Base-by-base conservation (phyloP, 768 basidiomycete species). In the Leucogyrophana mollusca region DNA sequence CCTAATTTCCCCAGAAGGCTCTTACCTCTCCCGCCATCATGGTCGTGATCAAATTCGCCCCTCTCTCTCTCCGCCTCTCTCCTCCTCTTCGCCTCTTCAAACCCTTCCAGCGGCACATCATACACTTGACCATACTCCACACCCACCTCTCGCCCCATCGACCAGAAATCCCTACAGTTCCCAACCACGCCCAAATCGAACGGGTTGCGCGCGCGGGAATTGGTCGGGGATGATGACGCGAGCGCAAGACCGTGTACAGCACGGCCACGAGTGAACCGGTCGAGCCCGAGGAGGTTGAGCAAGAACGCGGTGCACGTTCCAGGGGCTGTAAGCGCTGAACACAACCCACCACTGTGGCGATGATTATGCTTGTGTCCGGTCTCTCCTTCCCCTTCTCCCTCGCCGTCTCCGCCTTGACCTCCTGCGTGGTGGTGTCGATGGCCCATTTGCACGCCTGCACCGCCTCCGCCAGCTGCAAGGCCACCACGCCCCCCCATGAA, bases 131-230 rank as follows among this genome's bases (percentile, higher is more conserved):
- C 89, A 68, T 96, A 99, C 62, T 94, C 86, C 37, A 99, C 89
- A 2, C 90, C 91, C 20, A 95, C 69, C 65, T 91, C 89, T 49
- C 74, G 74, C 18, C 94, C 91, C 46, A 78, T 79, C 40, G 82
- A 82, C 95, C 95, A 99, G 67, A 99, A 98, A 71, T 99, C 95
- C 57, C 79, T 82, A 64, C 92, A 94, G 61, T 94, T 94, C 46
- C 74, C 72, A 16, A 78, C 67, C 13, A 87, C 37, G 2, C 94
- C 94, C 17, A 89, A 56, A 66, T 96, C 92, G 64, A 98, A 99
- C 33, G 95, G 96, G 67, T 98, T 98, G 43, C 80, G 76, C 30
- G 88, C 85, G 46, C 79, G 83, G 5, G 81, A 73, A 16, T 16
- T 16, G 16, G 35, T n/a, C 7, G 35, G 35, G 17, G 53, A 23